Conservation (phyloP, 2,329 filamentous ascomycete genomes). For the Talaromyces sp. region DNA sequence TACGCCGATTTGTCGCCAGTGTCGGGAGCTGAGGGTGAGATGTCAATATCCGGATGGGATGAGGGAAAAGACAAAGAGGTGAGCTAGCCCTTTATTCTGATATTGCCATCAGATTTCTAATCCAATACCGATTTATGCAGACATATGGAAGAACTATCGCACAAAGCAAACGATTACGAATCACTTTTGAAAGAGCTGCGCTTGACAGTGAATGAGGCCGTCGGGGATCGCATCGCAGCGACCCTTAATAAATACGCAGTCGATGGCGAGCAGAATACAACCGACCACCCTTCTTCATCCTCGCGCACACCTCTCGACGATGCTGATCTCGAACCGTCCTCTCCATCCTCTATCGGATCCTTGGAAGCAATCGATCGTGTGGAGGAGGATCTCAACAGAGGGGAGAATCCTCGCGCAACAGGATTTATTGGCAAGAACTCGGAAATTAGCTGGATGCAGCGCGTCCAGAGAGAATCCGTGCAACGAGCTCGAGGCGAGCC, state of each 20-base stretch:
- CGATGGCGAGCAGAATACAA: conserved; percentile 24
- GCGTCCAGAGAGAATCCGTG: conserved; percentile 40
- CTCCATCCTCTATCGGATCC: conserved; percentile 41
- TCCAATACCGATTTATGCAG: conserved; percentile 23
- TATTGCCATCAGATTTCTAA: background rate
- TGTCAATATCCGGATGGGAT: conserved; percentile 44
- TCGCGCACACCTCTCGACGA: conserved; percentile 31
- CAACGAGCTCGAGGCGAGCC: conserved; percentile 33
- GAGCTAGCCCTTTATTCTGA: too few relatives aligned
- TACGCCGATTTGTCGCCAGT: conserved; percentile 42
- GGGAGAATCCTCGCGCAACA: conserved; percentile 37
- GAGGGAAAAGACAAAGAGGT: conserved; percentile 42
- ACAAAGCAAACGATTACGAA: conserved; percentile 40
- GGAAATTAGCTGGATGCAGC: conserved; percentile 48
- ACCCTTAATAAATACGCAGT: conserved; percentile 39
- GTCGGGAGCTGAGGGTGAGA: conserved; percentile 36
- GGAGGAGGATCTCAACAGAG: conserved; percentile 45
- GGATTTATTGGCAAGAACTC: conserved; percentile 50
- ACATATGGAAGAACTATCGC: conserved; percentile 36
- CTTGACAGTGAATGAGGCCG: conserved; percentile 31
- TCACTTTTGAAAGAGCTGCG: conserved; percentile 39
- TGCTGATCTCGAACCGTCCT: conserved; percentile 27
- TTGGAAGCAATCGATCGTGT: conserved; percentile 48
- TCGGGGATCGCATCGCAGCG: conserved; percentile 36
- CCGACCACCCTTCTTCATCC: conserved; percentile 31